Conservation (phyloP, 305 asterid species). For the Solanum hybrid region DNA sequence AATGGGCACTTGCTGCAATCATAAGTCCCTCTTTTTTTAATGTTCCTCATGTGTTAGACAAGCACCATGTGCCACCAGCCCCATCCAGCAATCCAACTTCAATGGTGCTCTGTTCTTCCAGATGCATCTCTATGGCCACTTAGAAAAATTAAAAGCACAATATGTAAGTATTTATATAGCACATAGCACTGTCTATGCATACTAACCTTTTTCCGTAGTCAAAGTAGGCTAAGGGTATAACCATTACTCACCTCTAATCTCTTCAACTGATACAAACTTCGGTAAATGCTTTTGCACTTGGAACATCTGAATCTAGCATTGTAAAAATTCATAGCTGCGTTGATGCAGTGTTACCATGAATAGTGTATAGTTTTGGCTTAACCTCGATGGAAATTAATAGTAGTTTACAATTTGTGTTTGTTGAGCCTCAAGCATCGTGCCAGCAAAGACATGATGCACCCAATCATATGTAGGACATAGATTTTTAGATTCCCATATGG, state of each 20-base stretch:
- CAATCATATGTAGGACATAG: neutral
- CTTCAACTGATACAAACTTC: neutral
- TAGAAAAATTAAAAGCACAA: neutral
- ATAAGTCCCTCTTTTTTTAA: neutral
- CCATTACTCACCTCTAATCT: neutral
- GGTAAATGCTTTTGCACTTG: neutral
- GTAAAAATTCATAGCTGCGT: neutral
- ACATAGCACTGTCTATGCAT: neutral
- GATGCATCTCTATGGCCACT: neutral
- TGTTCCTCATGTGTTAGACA: neutral
- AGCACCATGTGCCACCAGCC: neutral
- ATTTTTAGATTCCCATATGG: neutral
- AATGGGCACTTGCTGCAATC: neutral
- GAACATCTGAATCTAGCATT: neutral
- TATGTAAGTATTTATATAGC: neutral
- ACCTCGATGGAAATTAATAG: neutral
- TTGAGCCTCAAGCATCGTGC: neutral
- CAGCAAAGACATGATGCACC: neutral
- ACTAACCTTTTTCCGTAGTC: neutral
- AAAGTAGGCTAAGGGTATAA: neutral
- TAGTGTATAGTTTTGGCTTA: neutral
- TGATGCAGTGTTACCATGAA: neutral
- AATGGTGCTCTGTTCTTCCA: neutral
- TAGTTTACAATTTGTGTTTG: neutral
- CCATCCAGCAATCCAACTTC: neutral